phyloP scores from a whole-genome alignment of 2,329 filamentous ascomycete species.

The Ophiostoma novo-ulmi region DNA sequence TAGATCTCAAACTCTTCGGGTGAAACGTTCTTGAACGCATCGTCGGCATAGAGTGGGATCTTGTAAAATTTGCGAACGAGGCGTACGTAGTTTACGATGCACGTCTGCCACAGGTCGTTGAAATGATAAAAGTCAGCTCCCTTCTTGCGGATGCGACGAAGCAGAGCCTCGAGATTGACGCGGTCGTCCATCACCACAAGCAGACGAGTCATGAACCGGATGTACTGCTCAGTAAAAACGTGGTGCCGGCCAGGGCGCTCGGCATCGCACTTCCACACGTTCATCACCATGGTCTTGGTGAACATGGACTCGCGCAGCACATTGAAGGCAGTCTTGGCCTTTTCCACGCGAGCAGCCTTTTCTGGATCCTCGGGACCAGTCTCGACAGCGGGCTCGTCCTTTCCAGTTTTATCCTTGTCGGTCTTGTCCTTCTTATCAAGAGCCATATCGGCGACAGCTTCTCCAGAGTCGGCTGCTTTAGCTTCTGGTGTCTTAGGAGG shows the following conservation, averaged over 20 bases:
- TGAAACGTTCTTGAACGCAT: slow-evolving; percentile 50
- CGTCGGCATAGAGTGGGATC: slow-evolving; percentile 45
- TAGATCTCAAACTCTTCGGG: slow-evolving; percentile 56
- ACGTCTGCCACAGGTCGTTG: slow-evolving; percentile 54
- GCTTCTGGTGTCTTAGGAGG: neutral
- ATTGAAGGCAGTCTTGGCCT: slow-evolving; percentile 72
- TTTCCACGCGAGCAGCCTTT: slow-evolving; percentile 39
- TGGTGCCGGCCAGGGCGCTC: slow-evolving; percentile 81
- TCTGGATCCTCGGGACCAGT: neutral
- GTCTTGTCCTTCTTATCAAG: slow-evolving; percentile 28
- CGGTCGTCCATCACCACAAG: slow-evolving; percentile 71
- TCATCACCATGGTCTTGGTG: slow-evolving; percentile 90
- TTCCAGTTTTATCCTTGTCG: neutral
- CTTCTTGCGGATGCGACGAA: slow-evolving; percentile 75
- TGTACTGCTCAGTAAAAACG: slow-evolving; percentile 84
- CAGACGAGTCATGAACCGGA: slow-evolving; percentile 72
- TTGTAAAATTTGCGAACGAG: slow-evolving; percentile 48
- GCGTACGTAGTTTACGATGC: slow-evolving; percentile 50
- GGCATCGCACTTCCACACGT: slow-evolving; percentile 90
- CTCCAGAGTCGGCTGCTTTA: neutral
- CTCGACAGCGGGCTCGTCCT: slow-evolving; percentile 1
- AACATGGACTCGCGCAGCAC: slow-evolving; percentile 71
- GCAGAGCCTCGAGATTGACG: slow-evolving; percentile 67
- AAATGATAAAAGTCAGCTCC: slow-evolving; percentile 68
- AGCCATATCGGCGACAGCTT: neutral